A percentile compares a stretch with the other conserved stretches of the same genome.
Evolutionary conservation across 257 asterid genomes (phyloP).

Genomic region (Solanum ahanhuiri): DNA sequence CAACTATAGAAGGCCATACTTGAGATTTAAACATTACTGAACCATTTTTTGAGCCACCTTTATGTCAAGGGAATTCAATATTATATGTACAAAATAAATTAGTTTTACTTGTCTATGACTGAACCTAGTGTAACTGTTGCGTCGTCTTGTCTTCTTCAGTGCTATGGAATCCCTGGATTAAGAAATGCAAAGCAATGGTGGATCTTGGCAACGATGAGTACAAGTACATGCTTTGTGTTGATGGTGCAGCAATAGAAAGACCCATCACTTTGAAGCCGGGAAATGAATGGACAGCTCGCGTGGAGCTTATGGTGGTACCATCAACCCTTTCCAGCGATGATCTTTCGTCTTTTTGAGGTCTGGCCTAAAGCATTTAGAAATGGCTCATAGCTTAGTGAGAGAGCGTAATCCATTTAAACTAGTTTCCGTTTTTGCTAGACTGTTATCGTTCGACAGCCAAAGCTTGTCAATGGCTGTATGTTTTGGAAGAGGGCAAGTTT

Average conservation of each 20-base stretch:
- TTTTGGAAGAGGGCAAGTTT: not conserved
- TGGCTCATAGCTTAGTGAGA: not conserved
- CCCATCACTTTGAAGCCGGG: conserved; percentile 5
- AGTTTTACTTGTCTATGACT: not conserved
- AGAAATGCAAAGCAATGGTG: not conserved
- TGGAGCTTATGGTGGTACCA: not conserved
- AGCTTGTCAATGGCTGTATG: not conserved
- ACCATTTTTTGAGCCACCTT: not conserved
- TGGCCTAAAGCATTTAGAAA: not conserved
- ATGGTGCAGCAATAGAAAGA: not conserved
- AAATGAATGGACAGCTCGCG: not conserved
- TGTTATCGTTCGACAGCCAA: not conserved
- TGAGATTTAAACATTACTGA: not conserved
- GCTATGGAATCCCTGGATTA: conserved; percentile 6
- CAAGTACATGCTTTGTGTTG: conserved; percentile 5
- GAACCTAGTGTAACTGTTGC: not conserved
- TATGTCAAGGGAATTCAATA: not conserved
- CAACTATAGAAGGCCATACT: not conserved
- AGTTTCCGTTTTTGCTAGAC: not conserved
- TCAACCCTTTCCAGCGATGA: not conserved
- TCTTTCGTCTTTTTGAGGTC: not conserved
- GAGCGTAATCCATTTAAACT: not conserved
- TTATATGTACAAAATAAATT: not conserved
- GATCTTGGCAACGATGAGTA: conserved; percentile 1
- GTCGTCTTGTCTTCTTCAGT: not conserved